Evolutionary conservation across 2,329 filamentous ascomycete species (phyloP).

Genomic region (Aspergillus ochraceus): DNA sequence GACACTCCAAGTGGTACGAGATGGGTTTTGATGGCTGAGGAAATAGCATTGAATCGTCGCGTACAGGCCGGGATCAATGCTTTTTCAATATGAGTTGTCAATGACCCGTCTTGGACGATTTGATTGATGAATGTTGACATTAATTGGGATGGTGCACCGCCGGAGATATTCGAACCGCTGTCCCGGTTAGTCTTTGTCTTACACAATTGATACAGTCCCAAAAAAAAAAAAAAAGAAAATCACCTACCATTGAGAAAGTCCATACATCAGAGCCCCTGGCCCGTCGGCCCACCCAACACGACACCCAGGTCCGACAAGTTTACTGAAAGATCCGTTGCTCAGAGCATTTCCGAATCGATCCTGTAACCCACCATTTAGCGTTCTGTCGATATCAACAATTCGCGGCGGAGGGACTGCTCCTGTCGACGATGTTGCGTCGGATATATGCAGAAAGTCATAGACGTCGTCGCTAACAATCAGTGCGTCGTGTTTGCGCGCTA

Average conservation of each 20-base stretch:
- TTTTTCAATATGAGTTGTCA: slow-evolving; percentile 53
- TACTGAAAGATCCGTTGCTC: slow-evolving; percentile 74
- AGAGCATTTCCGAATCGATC: slow-evolving; percentile 74
- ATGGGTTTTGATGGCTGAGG: slow-evolving; percentile 8
- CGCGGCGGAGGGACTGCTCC: slow-evolving; percentile 57
- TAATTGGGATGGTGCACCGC: slow-evolving; percentile 58
- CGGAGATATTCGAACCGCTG: slow-evolving; percentile 44
- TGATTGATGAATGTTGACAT: slow-evolving; percentile 56
- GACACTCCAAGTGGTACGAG: slow-evolving; percentile 15
- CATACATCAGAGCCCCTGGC: slow-evolving; percentile 57
- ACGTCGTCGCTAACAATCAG: slow-evolving; percentile 85
- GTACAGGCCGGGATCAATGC: slow-evolving; percentile 34
- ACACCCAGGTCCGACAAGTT: slow-evolving; percentile 75
- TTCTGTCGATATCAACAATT: slow-evolving; percentile 73
- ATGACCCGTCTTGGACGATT: slow-evolving; percentile 49
- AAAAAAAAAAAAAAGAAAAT: too few relatives aligned
- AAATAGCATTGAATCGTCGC: slow-evolving; percentile 6
- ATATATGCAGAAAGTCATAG: slow-evolving; percentile 81
- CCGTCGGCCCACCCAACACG: slow-evolving; percentile 82
- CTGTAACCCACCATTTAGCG: slow-evolving; percentile 61
- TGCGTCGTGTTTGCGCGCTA: slow-evolving; percentile 76
- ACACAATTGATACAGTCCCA: slow-evolving; percentile 4
- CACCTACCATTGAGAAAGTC: slow-evolving; percentile 55
- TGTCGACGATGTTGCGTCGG: slow-evolving; percentile 49
- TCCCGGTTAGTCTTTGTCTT: neutral